These are phyloP conservation scores for Coniochaeta ligniaria DNA, from an alignment of 2,329 filamentous ascomycete genomes.

Conservation along the genomic window DNA sequence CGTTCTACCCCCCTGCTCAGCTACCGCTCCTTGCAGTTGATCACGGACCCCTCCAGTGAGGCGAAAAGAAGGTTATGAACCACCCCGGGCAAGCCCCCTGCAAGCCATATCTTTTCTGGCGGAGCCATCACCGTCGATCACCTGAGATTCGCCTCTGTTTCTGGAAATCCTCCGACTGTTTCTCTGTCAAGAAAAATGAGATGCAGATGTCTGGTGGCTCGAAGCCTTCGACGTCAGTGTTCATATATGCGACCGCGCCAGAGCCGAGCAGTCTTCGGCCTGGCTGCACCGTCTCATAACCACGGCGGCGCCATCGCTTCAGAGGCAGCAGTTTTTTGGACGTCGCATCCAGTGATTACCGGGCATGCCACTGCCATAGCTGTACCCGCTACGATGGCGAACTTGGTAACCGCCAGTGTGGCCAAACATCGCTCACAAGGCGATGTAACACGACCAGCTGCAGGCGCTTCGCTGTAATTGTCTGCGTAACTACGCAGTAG, in stretches of 20 bases:
- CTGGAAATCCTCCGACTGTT: constrained; percentile 15
- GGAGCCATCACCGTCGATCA: constrained; percentile 12
- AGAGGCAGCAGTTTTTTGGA: not conserved
- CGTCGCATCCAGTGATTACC: too few relatives aligned
- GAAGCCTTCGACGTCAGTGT: not conserved
- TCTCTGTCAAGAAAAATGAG: constrained; percentile 3
- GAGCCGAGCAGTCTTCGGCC: not conserved
- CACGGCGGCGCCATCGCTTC: too few relatives aligned
- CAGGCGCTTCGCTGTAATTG: not conserved
- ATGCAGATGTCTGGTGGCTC: not conserved
- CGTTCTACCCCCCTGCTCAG: constrained; percentile 9
- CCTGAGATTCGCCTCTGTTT: constrained; percentile 21
- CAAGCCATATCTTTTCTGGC: constrained; percentile 5
- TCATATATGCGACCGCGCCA: not conserved
- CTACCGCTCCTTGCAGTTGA: constrained; percentile 15
- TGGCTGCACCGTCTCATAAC: too few relatives aligned
- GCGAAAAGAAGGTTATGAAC: not conserved
- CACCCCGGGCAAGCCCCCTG: not conserved
- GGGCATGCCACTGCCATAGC: not conserved
- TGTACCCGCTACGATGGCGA: not conserved
- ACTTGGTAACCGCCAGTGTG: not conserved
- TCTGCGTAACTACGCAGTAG: not conserved
- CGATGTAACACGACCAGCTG: not conserved
- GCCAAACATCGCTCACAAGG: not conserved
- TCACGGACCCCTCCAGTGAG: constrained; percentile 13